Conservation (phyloP, 2,329 filamentous ascomycete species). For the Pseudopyricularia cyperi region DNA sequence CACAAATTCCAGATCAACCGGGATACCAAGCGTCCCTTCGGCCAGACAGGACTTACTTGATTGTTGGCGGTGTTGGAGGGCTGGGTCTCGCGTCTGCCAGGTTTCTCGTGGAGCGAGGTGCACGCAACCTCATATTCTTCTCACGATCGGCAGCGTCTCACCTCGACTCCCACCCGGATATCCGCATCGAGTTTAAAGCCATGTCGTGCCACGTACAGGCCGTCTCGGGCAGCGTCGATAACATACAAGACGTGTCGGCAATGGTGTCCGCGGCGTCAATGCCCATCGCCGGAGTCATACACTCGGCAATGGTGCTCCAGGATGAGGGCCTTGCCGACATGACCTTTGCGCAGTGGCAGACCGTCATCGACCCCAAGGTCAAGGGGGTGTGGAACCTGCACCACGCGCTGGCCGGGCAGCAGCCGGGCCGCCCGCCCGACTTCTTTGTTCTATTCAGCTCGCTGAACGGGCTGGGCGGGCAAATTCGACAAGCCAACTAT, state of each 20-base stretch:
- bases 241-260: slow-evolving; percentile 6
- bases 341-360: slow-evolving; percentile 15
- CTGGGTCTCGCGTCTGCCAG: slow-evolving; percentile 19
- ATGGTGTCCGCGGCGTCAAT: slow-evolving; percentile 6
- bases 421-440: background rate
- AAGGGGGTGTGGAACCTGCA: slow-evolving; percentile 25
- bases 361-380: slow-evolving; percentile 26
- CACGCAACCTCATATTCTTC: slow-evolving; percentile 22
- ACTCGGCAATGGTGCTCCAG: slow-evolving; percentile 14
- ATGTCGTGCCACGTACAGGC: slow-evolving; percentile 7
- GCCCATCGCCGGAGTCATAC: slow-evolving; percentile 12
- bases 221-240: slow-evolving; percentile 8
- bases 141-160: slow-evolving; percentile 16
- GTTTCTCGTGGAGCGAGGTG: slow-evolving; percentile 23
- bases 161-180: slow-evolving; percentile 6
- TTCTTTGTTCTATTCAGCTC: slow-evolving; percentile 6
- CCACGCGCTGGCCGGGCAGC: slow-evolving; percentile 9
- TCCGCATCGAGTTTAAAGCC: slow-evolving; percentile 9
- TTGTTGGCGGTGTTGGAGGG: slow-evolving; percentile 24
- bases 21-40: background rate
- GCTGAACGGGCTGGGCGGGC: slow-evolving; percentile 6
- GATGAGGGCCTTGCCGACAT: slow-evolving; percentile 12
- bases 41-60: slow-evolving; percentile 18
- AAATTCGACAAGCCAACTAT: slow-evolving; percentile 17
- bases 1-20: background rate